Percentiles rank a stretch among this genome's conserved stretches.
phyloP scores from a whole-genome alignment of 306 rosid genomes.

The Fragaria ananassa region DNA sequence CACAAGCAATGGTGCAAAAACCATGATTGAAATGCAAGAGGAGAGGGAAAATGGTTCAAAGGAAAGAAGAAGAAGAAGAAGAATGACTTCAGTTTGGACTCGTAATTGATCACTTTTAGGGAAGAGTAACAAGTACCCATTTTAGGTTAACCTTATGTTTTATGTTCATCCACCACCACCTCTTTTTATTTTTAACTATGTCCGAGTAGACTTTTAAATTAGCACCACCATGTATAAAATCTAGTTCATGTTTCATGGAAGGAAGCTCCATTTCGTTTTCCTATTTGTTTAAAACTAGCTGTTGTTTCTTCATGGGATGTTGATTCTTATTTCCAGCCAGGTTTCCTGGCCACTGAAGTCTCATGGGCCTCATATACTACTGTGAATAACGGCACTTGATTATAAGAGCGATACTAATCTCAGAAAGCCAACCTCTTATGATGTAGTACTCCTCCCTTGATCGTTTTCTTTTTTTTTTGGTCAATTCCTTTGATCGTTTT shows the following conservation, averaged over 20 bases:
- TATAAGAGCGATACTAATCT: neutral
- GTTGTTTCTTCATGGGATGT: constrained; percentile 24
- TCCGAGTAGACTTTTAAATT: constrained; percentile 31
- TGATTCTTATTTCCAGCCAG: constrained; percentile 42
- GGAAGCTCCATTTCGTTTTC: constrained; percentile 28
- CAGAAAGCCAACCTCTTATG: constrained; percentile 26
- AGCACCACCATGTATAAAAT: constrained; percentile 60
- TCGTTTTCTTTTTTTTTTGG: neutral
- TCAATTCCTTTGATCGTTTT: too few relatives aligned
- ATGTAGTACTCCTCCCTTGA: constrained; percentile 22
- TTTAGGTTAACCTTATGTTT: constrained; percentile 33
- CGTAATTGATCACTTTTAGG: constrained; percentile 22
- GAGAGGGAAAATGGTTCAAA: neutral
- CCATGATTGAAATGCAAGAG: constrained; percentile 25
- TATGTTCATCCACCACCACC: constrained; percentile 11
- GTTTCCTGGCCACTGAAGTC: constrained; percentile 35
- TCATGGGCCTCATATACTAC: constrained; percentile 31
- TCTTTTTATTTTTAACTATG: constrained; percentile 16
- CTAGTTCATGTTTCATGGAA: constrained; percentile 48
- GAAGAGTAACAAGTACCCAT: constrained; percentile 23
- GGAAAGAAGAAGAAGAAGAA: neutral
- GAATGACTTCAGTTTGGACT: neutral
- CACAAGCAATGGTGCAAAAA: constrained; percentile 66
- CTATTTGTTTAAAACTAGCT: neutral
- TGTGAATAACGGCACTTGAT: constrained; percentile 24